Evolutionary conservation across 306 rosid species (phyloP), one percentile per base, ranked within the genome.

Genomic region (Fagus sylvatica): DNA sequence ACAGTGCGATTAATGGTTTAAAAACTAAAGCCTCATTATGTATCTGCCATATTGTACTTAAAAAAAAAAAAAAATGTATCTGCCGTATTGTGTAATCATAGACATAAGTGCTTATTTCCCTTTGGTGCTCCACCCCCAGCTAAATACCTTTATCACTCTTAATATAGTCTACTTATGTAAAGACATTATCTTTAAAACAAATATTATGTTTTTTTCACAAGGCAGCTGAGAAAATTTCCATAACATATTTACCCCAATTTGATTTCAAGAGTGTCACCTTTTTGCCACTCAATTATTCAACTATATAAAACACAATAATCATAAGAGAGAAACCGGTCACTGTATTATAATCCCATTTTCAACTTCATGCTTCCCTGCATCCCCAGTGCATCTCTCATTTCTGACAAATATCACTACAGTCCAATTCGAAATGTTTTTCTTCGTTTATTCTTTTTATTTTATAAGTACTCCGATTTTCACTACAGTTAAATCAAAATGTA

Each of bases 301-400:
- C 32, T 36, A 39, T 4, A 34, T 13, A 39, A 39, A 66, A 66
- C 7, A 7, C 32, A 1, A 17, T 0, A 66, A 8, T n/a, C 69
- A 17, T 66, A 66, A n/a, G 46, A 37, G 49, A 39, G 46, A 7
- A 65, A 40, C 12, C 11, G 30, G 11, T 39, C 10, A n/a, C 71
- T 57, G 37, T 4, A n/a, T 37, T 39, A 17, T 3, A 16, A 66
- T 66, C 49, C 46, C 8, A 37, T 66, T 34, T 39, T 66, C 49
- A 17, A 30, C 39, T 41, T 32, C 42, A 41, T 69, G 71, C 56
- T 62, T 72, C 49, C 55, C 69, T 57, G 53, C 33, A 69, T 39
- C 48, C 73, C 51, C 39, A 79, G 74, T 56, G 41, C 69, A 71
- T 41, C 54, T 53, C 53, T 75, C 41, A 73, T 53, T 79, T 72